Conservation (phyloP, 2,329 filamentous ascomycete genomes). For the Diaporthe sp. region DNA sequence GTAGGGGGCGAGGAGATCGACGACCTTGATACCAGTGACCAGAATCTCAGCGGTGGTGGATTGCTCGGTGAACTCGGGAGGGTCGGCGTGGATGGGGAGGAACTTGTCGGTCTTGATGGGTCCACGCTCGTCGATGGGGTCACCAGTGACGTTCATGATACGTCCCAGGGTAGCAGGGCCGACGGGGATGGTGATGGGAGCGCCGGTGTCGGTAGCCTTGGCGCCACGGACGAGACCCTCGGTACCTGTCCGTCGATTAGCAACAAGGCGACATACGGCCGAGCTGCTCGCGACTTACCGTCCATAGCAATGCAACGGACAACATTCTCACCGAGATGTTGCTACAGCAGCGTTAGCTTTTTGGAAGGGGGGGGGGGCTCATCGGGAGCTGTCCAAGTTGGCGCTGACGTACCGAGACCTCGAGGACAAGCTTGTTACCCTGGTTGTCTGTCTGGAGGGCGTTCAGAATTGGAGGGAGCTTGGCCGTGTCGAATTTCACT, state of each 20-base stretch:
- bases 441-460: conserved; percentile 92
- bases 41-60: conserved; percentile 96
- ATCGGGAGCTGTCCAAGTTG: conserved; percentile 9
- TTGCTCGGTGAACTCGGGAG: conserved; percentile 93
- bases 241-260: conserved; percentile 73
- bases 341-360: conserved; percentile 67
- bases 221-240: conserved; percentile 98
- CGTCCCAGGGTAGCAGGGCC: conserved; percentile 93
- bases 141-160: conserved; percentile 99
- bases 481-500: conserved; percentile 97
- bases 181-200: conserved; percentile 96
- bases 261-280: conserved; percentile 21
- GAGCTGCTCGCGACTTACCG: conserved; percentile 70
- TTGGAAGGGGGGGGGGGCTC: neutral
- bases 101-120: conserved; percentile 94
- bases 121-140: conserved; percentile 99
- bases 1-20: conserved; percentile 98
- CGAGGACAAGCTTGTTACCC: conserved; percentile 93
- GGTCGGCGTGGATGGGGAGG: conserved; percentile 92
- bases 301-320: conserved; percentile 99
- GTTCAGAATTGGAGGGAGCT: conserved; percentile 97
- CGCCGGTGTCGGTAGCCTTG: conserved; percentile 86
- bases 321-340: conserved; percentile 99
- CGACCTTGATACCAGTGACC: conserved; percentile 99
- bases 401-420: conserved; percentile 82